Conservation (phyloP, 2,329 filamentous ascomycete species). For the Epichloe gansuensis region DNA sequence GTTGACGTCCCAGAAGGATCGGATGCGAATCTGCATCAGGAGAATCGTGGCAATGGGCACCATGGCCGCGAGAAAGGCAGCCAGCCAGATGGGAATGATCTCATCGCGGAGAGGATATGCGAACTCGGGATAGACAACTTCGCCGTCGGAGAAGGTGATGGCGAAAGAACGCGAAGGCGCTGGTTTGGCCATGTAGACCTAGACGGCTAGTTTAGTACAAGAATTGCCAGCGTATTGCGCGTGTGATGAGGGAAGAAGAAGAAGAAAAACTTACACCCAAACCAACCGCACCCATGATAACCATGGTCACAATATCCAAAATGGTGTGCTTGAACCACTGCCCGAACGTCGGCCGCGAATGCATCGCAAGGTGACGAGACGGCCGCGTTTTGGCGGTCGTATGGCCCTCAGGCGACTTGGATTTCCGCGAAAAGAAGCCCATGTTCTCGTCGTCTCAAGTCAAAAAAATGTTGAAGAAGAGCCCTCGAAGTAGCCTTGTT, state of each 20-base stretch:
- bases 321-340: conserved; percentile 58
- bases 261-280: conserved; percentile 44
- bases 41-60: conserved; percentile 55
- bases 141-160: conserved; percentile 51
- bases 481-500: neutral
- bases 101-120: conserved; percentile 59
- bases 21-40: conserved; percentile 53
- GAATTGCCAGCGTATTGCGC: no score
- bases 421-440: conserved; percentile 3
- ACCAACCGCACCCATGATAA: conserved; percentile 50
- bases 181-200: conserved; percentile 53
- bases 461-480: neutral
- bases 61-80: conserved; percentile 51
- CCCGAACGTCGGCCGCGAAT: conserved; percentile 46
- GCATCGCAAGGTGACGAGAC: conserved; percentile 25
- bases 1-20: conserved; percentile 59
- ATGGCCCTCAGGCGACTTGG: neutral
- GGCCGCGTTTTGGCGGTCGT: neutral
- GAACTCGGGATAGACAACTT: conserved; percentile 58
- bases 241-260: neutral
- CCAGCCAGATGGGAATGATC: conserved; percentile 59
- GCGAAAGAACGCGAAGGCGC: conserved; percentile 48
- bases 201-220: neutral
- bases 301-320: conserved; percentile 58
- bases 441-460: neutral